These are phyloP conservation scores for Plantago elongata DNA, from an alignment of 257 asterid genomes.

Conservation along the genomic window DNA sequence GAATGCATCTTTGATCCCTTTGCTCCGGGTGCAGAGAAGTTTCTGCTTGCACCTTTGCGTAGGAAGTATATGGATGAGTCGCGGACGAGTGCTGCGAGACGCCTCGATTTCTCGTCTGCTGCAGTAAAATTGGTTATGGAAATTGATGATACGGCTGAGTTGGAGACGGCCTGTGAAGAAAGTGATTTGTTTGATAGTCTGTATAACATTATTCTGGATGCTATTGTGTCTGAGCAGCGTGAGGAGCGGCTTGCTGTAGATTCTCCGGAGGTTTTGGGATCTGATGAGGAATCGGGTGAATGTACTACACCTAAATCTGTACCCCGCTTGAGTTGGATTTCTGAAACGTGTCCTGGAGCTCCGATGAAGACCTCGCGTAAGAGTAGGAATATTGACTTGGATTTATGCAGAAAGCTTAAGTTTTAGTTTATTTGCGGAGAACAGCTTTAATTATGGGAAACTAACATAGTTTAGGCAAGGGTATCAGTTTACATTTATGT, in stretches of 20 bases:
- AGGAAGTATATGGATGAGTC: conserved; percentile 28
- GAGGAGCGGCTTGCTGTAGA: conserved; percentile 19
- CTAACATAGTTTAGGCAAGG: too few relatives aligned
- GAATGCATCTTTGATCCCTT: conserved; percentile 42
- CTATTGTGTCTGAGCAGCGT: conserved; percentile 31
- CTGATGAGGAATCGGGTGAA: not conserved
- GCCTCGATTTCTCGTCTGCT: conserved; percentile 27
- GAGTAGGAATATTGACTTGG: conserved; percentile 30
- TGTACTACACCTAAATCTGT: conserved; percentile 31
- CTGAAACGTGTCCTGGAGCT: conserved; percentile 42
- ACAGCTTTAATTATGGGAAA: too few relatives aligned
- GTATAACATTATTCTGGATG: conserved; percentile 34
- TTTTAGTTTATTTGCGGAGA: conserved; percentile 24
- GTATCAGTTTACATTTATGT: too few relatives aligned
- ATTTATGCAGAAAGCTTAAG: conserved; percentile 53
- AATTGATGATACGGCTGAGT: conserved; percentile 1
- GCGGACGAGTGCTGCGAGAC: conserved; percentile 30
- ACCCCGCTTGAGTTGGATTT: conserved; percentile 32
- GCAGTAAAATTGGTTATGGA: conserved; percentile 6
- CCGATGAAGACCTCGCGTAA: conserved; percentile 37
- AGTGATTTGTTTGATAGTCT: conserved; percentile 32
- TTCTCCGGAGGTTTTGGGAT: not conserved
- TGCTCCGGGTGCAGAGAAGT: conserved; percentile 43
- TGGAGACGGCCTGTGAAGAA: conserved; percentile 24
- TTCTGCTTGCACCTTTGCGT: conserved; percentile 41